Evolutionary conservation across 2,329 filamentous ascomycete genomes (phyloP), one percentile per base, ranked within the genome.

Genomic region (Cladosporium oxysporum): DNA sequence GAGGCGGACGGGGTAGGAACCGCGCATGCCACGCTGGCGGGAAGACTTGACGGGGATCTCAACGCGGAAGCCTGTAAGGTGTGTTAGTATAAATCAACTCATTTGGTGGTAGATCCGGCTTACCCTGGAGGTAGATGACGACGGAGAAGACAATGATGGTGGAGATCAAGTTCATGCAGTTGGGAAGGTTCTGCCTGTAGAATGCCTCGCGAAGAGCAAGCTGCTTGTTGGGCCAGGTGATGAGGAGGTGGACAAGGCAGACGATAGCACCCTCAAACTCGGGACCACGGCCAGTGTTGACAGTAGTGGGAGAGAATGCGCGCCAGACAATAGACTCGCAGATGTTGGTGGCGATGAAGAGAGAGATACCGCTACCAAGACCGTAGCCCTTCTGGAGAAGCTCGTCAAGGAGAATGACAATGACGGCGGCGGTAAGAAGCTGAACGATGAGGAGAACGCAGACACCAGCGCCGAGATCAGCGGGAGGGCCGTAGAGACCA

Each of bases 261-360:
- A 98, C 96, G 78, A 98, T 93, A 71, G 95, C 95, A 79, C 94
- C 95, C 86, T 99, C 95, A 77, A 98, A 99, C 84, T 99, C 95
- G 75, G 96, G 96, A 68, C 95, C 95, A 87, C 95, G 93, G 73
- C 95, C 95, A 72, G 96, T 99, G 88, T 99, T 99, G 85, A 98
- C 96, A 78, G 95, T 98, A 68, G 93, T 98, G 66, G 96, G 96
- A 62, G 94, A 98, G 87, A 99, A 98, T 62, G 96, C 95, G 87
- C 97, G 97, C 95, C 95, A 99, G 84, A 99, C 91, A 81, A 99
- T 99, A 66, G 94, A 97, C 86, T 99, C 95, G 91, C 95, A 99
- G 78, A 99, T 98, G 88, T 98, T 98, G 85, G 95, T 99, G 73
- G 95, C 95, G 79, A 99, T 99, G 87, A 99, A 99, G 71, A 99